Evolutionary conservation across 2,329 filamentous ascomycete genomes (phyloP), one percentile per base, ranked within the genome.

Genomic region (Aspergillus fumigatus): DNA sequence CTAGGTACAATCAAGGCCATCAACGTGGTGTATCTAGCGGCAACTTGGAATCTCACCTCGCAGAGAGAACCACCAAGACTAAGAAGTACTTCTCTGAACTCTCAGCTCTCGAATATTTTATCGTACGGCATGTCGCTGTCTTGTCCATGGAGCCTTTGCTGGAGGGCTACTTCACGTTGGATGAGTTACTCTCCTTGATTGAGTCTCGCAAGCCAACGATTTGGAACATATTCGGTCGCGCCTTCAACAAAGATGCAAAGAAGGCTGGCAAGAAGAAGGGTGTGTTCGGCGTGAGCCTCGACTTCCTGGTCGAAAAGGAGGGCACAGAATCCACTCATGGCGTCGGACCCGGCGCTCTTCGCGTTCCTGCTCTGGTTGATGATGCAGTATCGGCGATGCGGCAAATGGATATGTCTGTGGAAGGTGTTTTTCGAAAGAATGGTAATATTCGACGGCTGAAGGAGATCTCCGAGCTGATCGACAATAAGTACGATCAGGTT

Each of bases 401-500:
- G 66, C 94, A 93, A 75, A 97, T 99, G 91, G 94, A 99, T 73
- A 92, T 99, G 79, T 97, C 93, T 1, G 91, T 99, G 1, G 94
- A 99, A 74, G 94, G 94, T 67, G 92, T 99, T 23, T 99, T 99
- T 84, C 87, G 94, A 65, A 99, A 99, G 82, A 99, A 97, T 68
- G 94, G 94, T 66, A 99, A 97, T 74, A 97, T 99, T 77, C 93
- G 94, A 73, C 90, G 92, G 64, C 81, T 97, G 48, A 90, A 89
- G 65, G 92, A 96, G 59, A 80, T 95, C 6, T 88, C 91, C 41
- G 90, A 95, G 55, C 81, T 87, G 65, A 92, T 99, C 62, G 94
- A 99, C 72, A 85, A 85, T 48, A 93, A 91, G 45, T 90, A 89
- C 58, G 91, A 95, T 62, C 85, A 88, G 54, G 87, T 96, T 55